A percentile compares a stretch with the other conserved stretches of the same genome.
Evolutionary conservation across 306 rosid species (phyloP).

Genomic region (Quercus suber): DNA sequence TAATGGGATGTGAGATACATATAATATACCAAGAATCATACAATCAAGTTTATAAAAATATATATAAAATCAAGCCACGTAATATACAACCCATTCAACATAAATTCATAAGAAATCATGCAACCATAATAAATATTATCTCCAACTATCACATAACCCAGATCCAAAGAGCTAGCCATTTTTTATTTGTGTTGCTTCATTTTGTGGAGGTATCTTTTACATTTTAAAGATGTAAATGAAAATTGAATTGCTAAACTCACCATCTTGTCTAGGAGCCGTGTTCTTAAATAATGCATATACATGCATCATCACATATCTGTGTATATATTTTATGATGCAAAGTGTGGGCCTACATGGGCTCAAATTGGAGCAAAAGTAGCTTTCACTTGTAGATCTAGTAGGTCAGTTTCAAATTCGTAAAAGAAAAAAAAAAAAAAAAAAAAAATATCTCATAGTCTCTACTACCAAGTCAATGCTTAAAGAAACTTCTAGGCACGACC

Average conservation of each 20-base stretch:
- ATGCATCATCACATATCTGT: too few species aligned
- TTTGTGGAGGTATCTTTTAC: neutral
- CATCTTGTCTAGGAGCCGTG: neutral
- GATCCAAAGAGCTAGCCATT: neutral
- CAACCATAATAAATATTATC: constrained; percentile 1
- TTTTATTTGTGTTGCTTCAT: neutral
- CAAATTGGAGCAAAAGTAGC: neutral
- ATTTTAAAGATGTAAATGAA: neutral
- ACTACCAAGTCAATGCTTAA: neutral
- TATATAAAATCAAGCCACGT: too few species aligned
- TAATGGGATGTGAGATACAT: too few species aligned
- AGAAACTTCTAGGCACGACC: neutral
- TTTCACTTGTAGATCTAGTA: constrained; percentile 16
- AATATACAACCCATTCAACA: constrained; percentile 7
- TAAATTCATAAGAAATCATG: neutral
- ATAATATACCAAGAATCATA: too few species aligned
- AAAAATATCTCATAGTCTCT: neutral
- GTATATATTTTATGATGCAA: too few species aligned
- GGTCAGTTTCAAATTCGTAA: neutral
- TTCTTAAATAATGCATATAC: too few species aligned
- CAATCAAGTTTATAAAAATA: too few species aligned
- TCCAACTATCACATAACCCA: constrained; percentile 14
- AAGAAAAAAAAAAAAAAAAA: neutral
- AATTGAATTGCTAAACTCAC: neutral
- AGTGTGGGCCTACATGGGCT: neutral